These are phyloP conservation scores for Colletotrichum kahawae DNA, from an alignment of 2,329 filamentous ascomycete species.

Conservation along the genomic window DNA sequence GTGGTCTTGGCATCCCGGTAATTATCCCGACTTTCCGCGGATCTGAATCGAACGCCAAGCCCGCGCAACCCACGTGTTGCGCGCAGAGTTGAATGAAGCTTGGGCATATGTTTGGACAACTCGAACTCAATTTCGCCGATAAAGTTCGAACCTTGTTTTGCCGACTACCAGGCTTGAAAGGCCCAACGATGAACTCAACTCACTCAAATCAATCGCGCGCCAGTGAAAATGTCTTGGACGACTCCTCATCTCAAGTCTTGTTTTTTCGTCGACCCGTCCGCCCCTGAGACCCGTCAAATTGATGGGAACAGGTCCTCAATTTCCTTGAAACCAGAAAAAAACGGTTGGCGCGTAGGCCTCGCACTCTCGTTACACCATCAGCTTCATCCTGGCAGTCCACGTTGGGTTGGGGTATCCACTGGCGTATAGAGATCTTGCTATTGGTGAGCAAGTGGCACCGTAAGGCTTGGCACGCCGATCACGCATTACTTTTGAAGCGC, in stretches of 20 bases:
- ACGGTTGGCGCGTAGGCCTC: not conserved
- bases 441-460: not conserved
- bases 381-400: not conserved
- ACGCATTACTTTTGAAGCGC: not conserved
- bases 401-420: not conserved
- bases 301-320: not conserved
- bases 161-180: not conserved
- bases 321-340: not conserved
- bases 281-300: not conserved
- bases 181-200: not conserved
- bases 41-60: not conserved
- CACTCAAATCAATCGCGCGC: not conserved
- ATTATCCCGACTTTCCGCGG: not conserved
- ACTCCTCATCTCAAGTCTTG: not conserved
- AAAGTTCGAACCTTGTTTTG: not conserved
- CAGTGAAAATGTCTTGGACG: not conserved
- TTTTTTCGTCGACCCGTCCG: not conserved
- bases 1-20: not conserved
- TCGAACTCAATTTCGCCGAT: not conserved
- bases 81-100: not conserved
- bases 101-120: not conserved
- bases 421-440: slow-evolving; percentile 5
- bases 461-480: slow-evolving; percentile 2
- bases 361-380: not conserved
- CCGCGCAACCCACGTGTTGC: not conserved